A percentile compares a stretch with the other conserved stretches of the same genome.
phyloP scores from a whole-genome alignment of 225 moss, liverwort and hornwort genomes.

The Pleurozium schreberi region DNA sequence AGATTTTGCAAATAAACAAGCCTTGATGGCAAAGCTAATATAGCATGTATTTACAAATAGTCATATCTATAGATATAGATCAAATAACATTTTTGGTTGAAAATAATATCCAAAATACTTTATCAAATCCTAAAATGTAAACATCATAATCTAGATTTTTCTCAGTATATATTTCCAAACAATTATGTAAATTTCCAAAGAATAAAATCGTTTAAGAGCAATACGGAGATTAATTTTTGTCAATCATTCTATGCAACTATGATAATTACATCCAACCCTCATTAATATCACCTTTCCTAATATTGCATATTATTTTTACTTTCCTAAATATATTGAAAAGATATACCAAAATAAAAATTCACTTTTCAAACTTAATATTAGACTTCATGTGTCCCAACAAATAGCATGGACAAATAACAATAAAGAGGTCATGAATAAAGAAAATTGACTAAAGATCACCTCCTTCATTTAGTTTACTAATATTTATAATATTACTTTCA shows the following conservation, averaged over 20 bases:
- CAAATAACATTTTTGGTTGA: neutral
- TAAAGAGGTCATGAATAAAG: rapidly evolving
- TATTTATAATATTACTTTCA: neutral
- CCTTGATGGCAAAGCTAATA: rapidly evolving
- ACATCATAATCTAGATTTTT: neutral
- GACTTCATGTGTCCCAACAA: neutral
- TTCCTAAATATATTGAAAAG: neutral
- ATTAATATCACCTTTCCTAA: too few relatives aligned
- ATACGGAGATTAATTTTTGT: too few relatives aligned
- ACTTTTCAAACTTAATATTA: neutral
- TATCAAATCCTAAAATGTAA: neutral
- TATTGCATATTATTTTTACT: neutral
- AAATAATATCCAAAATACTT: neutral
- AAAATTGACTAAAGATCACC: neutral
- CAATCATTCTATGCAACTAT: neutral
- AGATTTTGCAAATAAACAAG: neutral
- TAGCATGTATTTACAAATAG: neutral
- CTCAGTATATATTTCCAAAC: neutral
- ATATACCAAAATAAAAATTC: neutral
- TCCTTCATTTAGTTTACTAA: neutral
- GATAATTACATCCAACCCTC: neutral
- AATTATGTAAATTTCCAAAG: neutral
- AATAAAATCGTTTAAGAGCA: neutral
- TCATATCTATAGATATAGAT: neutral
- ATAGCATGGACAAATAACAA: rapidly evolving